A percentile compares a stretch with the other conserved stretches of the same genome.
Evolutionary conservation across 768 basidiomycete species (phyloP).

Genomic region (Daedaleopsis nitida): DNA sequence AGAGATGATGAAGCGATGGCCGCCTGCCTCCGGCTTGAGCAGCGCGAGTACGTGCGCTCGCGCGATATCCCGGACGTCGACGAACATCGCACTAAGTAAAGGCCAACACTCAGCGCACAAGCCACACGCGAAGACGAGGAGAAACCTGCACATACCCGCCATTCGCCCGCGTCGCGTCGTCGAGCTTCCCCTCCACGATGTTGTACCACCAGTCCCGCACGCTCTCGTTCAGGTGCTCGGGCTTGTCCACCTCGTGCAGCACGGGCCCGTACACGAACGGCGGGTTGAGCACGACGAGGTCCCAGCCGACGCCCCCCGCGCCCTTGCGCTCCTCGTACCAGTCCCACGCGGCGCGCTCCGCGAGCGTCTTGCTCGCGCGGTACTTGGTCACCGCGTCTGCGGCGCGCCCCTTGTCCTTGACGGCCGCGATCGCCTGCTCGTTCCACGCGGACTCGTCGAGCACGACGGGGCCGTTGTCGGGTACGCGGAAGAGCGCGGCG

Average conservation of each 20-base stretch:
- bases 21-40: constrained; percentile 51
- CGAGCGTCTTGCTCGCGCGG: constrained; percentile 59
- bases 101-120: not conserved
- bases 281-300: constrained; percentile 49
- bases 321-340: constrained; percentile 9
- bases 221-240: constrained; percentile 41
- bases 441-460: constrained; percentile 68
- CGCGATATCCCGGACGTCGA: constrained; percentile 60
- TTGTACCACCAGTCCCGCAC: constrained; percentile 25
- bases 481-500: constrained; percentile 41
- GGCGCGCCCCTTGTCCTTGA: constrained; percentile 51
- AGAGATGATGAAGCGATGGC: constrained; percentile 58
- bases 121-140: not conserved
- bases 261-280: constrained; percentile 38
- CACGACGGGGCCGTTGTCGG: constrained; percentile 18
- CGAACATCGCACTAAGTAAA: not conserved
- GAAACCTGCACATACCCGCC: constrained; percentile 13
- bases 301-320: constrained; percentile 12
- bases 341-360: constrained; percentile 57
- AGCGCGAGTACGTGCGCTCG: constrained; percentile 56
- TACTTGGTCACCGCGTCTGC: constrained; percentile 49
- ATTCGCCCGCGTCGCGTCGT: constrained; percentile 18
- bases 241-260: constrained; percentile 37
- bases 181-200: constrained; percentile 24
- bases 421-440: constrained; percentile 42